Evolutionary conservation across 257 asterid genomes (phyloP), one percentile per base, ranked within the genome.

Genomic region (Solanum neorickii): DNA sequence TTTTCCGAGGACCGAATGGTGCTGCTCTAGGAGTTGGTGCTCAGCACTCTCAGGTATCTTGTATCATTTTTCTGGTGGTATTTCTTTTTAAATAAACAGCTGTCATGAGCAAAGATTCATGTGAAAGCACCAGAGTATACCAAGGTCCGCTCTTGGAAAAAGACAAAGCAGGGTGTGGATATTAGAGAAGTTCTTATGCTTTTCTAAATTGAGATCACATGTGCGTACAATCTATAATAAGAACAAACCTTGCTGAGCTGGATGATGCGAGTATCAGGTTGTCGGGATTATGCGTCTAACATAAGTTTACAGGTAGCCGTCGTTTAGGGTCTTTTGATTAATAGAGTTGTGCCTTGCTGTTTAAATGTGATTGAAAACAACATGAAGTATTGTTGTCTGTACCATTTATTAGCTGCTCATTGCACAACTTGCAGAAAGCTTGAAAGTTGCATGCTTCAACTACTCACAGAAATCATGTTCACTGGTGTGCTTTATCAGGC

Each of bases 11-110:
- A 49, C 94, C 94, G 25, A 92, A 92, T 89, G 93, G 93, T 66
- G 94, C 93, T n/a, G 94, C 94, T 66, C 89, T 92, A 87, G 94
- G 93, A 44, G 94, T 92, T 73, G 93, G 93, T 62, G 94, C 94
- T 49, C 94, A 92, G 88, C 94, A 92, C 88, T 92, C 94, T 44
- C 94, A 92, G 92, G 93, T 92, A 85, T 12, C 39, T 70, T 70
- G 13, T 29, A 31, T 70, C 41, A 70, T n/a, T 68, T 73, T 35
- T 35, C 47, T 35, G 47, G 47, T 37, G 47, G 80, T 73, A 35
- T 18, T 73, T 73, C 14, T 16, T 18, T 70, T 15, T 29, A 70
- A 35, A 3, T 12, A 72, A 72, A 16, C 9, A 70, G 15, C 46
- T 72, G 44, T 33, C 46, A 16, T 72, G 46, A 72, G 78, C 78